These are phyloP conservation scores for Conticribra weissflogii DNA, from an alignment of 108 stramenopile genomes.

Conservation along the genomic window DNA sequence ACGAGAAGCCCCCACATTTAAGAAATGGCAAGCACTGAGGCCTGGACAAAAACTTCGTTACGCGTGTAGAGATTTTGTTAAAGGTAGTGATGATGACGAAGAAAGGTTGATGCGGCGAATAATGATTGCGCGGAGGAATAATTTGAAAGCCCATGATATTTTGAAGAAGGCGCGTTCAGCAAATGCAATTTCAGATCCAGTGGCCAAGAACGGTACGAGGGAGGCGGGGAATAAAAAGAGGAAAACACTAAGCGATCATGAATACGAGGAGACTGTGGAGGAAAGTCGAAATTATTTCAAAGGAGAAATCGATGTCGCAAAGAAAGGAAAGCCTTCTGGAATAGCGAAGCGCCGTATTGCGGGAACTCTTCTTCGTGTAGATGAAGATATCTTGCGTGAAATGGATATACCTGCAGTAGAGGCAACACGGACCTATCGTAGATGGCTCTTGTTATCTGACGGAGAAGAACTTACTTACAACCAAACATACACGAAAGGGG, in stretches of 20 bases:
- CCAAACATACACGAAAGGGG: slow-evolving; percentile 86
- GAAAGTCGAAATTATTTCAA: no score
- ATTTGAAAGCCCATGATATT: slow-evolving; percentile 75
- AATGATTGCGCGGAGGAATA: slow-evolving; percentile 91
- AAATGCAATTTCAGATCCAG: slow-evolving; percentile 3
- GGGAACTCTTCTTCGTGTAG: slow-evolving; percentile 38
- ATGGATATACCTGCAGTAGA: slow-evolving; percentile 84
- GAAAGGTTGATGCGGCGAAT: slow-evolving; percentile 91
- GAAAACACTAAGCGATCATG: background rate
- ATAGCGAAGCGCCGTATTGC: slow-evolving; percentile 26
- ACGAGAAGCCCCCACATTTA: slow-evolving; percentile 75
- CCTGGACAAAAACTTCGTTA: slow-evolving; percentile 68
- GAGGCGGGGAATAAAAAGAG: background rate
- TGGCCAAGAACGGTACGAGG: background rate
- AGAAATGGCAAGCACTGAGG: slow-evolving; percentile 60
- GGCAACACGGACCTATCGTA: slow-evolving; percentile 79
- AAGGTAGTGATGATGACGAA: slow-evolving; percentile 83
- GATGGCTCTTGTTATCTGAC: slow-evolving; percentile 63
- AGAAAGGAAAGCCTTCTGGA: slow-evolving; percentile 16
- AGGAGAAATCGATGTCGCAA: no score
- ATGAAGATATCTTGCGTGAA: slow-evolving; percentile 57
- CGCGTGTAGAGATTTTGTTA: slow-evolving; percentile 83
- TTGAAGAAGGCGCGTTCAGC: slow-evolving; percentile 64
- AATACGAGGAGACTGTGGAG: no score
- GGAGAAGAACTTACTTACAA: slow-evolving; percentile 80